Percentiles rank a stretch among this genome's conserved stretches.
These are phyloP conservation scores for Alternaria tenuissima DNA, from an alignment of 2,329 filamentous ascomycete species.

Conservation along the genomic window DNA sequence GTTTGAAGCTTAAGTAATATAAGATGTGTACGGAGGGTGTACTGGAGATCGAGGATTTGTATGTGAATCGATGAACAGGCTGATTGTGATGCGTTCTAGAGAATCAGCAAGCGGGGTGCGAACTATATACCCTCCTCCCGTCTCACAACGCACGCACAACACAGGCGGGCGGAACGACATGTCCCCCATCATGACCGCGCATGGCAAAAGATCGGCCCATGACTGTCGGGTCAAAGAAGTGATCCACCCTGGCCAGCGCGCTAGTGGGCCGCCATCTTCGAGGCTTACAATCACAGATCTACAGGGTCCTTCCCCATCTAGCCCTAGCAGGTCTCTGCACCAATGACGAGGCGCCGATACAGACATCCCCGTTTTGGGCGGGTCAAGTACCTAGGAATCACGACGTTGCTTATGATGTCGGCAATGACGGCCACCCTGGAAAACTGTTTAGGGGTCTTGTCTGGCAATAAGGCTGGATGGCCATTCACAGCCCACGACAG, in stretches of 20 bases:
- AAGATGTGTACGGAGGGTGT: not conserved
- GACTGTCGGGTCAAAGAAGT: constrained; percentile 24
- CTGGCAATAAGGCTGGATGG: constrained; percentile 10
- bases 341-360: constrained; percentile 26
- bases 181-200: constrained; percentile 25
- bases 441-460: constrained; percentile 24
- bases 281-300: constrained; percentile 39
- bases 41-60: constrained; percentile 14
- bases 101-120: constrained; percentile 22
- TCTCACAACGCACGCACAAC: constrained; percentile 18
- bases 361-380: constrained; percentile 14
- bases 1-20: not conserved
- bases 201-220: constrained; percentile 35
- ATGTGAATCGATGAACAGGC: constrained; percentile 5
- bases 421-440: constrained; percentile 23
- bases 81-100: constrained; percentile 1
- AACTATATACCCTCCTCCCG: constrained; percentile 36
- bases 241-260: constrained; percentile 27
- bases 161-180: constrained; percentile 12
- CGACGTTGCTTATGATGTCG: constrained; percentile 24
- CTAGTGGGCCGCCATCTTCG: constrained; percentile 8
- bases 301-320: constrained; percentile 41
- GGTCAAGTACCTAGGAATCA: constrained; percentile 11
- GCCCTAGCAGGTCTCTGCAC: not conserved
- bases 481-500: constrained; percentile 14